phyloP scores from a whole-genome alignment of 371 early-diverging fungal species.

The Capniomyces stellatus region DNA sequence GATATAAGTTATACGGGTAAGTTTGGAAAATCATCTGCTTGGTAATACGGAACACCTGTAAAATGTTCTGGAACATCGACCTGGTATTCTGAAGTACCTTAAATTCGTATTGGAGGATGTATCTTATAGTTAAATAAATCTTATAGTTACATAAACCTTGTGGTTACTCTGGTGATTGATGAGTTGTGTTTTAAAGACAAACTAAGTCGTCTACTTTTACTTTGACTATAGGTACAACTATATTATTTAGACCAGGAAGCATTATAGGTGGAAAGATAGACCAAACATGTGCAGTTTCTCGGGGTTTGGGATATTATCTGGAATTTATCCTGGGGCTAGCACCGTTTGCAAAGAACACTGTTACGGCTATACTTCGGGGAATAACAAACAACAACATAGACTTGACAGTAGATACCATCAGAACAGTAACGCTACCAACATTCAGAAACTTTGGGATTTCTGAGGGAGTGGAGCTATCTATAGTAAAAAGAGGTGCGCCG shows the following conservation, averaged over 20 bases:
- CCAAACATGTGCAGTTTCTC: conserved; percentile 55
- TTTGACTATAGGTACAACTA: conserved; percentile 53
- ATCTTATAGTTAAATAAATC: no score
- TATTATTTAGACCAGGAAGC: conserved; percentile 74
- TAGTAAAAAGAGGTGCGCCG: conserved; percentile 81
- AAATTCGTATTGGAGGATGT: no score
- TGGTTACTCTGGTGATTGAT: no score
- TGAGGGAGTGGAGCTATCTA: conserved; percentile 62
- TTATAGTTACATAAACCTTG: no score
- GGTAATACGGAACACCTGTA: background rate
- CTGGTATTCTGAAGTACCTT: no score
- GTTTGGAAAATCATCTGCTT: conserved; percentile 14
- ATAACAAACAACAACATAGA: conserved; percentile 86
- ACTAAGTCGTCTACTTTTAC: no score
- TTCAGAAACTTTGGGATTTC: conserved; percentile 68
- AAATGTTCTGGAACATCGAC: background rate
- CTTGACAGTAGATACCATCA: conserved; percentile 55
- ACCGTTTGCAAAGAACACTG: conserved; percentile 77
- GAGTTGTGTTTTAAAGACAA: no score
- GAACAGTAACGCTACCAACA: conserved; percentile 74
- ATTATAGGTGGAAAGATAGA: conserved; percentile 70
- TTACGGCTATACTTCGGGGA: conserved; percentile 63
- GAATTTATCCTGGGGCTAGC: conserved; percentile 79
- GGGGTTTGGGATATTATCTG: conserved; percentile 81
- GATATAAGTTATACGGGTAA: conserved; percentile 77